Conservation (phyloP, 805 yeast genomes). For the Kuraishia floccosa region DNA sequence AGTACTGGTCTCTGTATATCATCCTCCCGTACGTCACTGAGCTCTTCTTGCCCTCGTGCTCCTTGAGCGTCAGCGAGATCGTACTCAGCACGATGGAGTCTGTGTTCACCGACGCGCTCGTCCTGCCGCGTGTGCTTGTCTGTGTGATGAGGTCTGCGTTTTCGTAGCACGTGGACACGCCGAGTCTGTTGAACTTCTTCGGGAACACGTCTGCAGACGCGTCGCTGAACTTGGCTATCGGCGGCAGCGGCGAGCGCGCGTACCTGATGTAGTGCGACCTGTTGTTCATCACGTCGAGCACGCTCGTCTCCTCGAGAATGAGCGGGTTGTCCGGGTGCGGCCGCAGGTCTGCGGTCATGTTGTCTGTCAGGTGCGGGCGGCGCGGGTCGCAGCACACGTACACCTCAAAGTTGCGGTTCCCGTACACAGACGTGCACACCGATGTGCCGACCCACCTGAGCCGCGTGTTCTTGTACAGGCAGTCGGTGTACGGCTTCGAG, state of each 20-base stretch:
- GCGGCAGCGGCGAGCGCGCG: slow-evolving; percentile 6
- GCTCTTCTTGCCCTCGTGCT: slow-evolving; percentile 7
- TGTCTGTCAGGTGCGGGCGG: slow-evolving; percentile 6
- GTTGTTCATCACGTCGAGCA: slow-evolving; percentile 5
- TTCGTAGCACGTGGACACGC: slow-evolving; percentile 5
- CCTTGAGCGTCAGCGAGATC: slow-evolving; percentile 7
- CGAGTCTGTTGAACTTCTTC: slow-evolving; percentile 4
- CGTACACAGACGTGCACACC: slow-evolving; percentile 5
- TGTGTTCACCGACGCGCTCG: slow-evolving; percentile 4
- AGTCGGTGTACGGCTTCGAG: slow-evolving; percentile 8
- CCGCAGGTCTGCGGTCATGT: slow-evolving; percentile 4
- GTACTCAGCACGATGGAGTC: slow-evolving; percentile 6
- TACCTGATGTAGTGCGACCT: slow-evolving; percentile 4
- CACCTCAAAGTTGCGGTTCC: slow-evolving; percentile 5
- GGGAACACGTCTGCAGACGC: slow-evolving; percentile 4
- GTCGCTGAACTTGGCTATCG: slow-evolving; percentile 5
- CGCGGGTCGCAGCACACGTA: slow-evolving; percentile 5
- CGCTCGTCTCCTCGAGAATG: slow-evolving; percentile 4
- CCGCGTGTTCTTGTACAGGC: slow-evolving; percentile 6
- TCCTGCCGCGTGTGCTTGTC: too few relatives aligned
- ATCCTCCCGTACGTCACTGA: too few relatives aligned
- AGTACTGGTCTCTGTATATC: too few relatives aligned
- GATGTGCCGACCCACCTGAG: slow-evolving; percentile 8
- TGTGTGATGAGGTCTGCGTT: too few relatives aligned
- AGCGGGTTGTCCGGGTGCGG: slow-evolving; percentile 6